Evolutionary conservation across 1,139 yeast species (phyloP).

Genomic region (Magnusiomyces tetraspermus): DNA sequence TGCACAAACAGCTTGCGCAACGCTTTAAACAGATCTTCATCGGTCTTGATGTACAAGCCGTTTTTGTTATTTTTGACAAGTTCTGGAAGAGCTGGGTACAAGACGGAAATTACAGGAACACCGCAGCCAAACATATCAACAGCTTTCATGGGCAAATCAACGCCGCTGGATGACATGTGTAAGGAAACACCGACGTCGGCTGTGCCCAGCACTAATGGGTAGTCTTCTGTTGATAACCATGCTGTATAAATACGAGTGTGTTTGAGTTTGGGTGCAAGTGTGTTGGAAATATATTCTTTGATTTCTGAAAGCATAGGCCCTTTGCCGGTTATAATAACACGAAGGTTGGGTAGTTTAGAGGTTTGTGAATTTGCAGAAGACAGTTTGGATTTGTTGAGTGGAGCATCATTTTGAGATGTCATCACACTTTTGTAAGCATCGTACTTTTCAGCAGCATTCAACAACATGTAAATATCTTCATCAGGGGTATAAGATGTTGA

Average conservation of each 20-base stretch:
- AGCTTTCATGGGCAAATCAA: slow-evolving; percentile 95
- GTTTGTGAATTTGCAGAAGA: not conserved
- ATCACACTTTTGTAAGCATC: slow-evolving; percentile 32
- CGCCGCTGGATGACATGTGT: slow-evolving; percentile 86
- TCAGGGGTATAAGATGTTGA: slow-evolving; percentile 95
- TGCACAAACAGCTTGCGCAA: slow-evolving; percentile 39
- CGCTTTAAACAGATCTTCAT: slow-evolving; percentile 44
- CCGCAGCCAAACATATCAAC: slow-evolving; percentile 97
- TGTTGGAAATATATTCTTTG: slow-evolving; percentile 34
- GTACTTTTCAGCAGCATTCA: slow-evolving; percentile 58
- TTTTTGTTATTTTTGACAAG: slow-evolving; percentile 36
- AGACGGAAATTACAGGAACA: slow-evolving; percentile 73
- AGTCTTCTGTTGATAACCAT: slow-evolving; percentile 76
- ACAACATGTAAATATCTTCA: slow-evolving; percentile 67
- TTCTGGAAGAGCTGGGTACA: slow-evolving; percentile 50
- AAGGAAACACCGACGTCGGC: slow-evolving; percentile 87
- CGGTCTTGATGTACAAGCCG: slow-evolving; percentile 38
- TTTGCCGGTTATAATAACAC: slow-evolving; percentile 81
- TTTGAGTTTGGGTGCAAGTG: slow-evolving; percentile 17
- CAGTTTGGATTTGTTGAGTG: slow-evolving; percentile 1
- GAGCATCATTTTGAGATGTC: slow-evolving; percentile 11
- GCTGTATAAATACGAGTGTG: slow-evolving; percentile 49
- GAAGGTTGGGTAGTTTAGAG: slow-evolving; percentile 40
- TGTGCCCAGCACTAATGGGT: slow-evolving; percentile 61
- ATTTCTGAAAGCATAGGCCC: slow-evolving; percentile 66